Base-by-base conservation (phyloP, 306 rosid species). In the Biancaea sappan region DNA sequence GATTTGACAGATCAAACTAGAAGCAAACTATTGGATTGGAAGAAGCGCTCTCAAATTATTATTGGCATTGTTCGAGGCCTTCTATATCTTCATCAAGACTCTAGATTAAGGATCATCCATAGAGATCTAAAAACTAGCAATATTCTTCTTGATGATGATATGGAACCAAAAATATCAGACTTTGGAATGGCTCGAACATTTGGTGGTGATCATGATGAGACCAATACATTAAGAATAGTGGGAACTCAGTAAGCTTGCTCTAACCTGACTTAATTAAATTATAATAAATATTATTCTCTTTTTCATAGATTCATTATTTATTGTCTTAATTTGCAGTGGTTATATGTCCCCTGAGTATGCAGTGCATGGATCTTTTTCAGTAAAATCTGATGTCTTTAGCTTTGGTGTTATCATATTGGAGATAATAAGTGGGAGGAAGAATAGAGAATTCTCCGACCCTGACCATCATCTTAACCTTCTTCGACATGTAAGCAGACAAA, bases 261-360 rank as follows among this genome's bases (percentile, higher is more conserved):
- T n/a, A n/a, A n/a, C n/a, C n/a, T n/a, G n/a, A n/a, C n/a, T n/a
- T n/a, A n/a, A n/a, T n/a, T n/a, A n/a, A n/a, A n/a, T n/a, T n/a
- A n/a, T n/a, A n/a, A n/a, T n/a, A n/a, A n/a, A n/a, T n/a, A n/a
- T n/a, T n/a, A n/a, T n/a, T n/a, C n/a, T n/a, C n/a, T n/a, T 61
- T 15, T 61, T 37, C 24, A 15, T 6, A 71, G 8, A 3, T 34
- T 1, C 10, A 16, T 6, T 5, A 21, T 28, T 28, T 14, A 3
- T 28, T 50, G 5, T 35, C 13, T 65, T 43, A 1, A n/a, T 8
- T 50, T 72, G 25, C 76, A 90, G 92, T 63, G 90, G 92, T 8
- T 90, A 87, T 46, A 87, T 89, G 81, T 84, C 90, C 59, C 88
- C 91, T 0, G 90, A 89, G 37, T 89, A 80, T 29, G 92, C 86